Evolutionary conservation across 164 flowering plant species (phyloP), one percentile per base, ranked within the genome.

Genomic region (Amborella trichopoda): DNA sequence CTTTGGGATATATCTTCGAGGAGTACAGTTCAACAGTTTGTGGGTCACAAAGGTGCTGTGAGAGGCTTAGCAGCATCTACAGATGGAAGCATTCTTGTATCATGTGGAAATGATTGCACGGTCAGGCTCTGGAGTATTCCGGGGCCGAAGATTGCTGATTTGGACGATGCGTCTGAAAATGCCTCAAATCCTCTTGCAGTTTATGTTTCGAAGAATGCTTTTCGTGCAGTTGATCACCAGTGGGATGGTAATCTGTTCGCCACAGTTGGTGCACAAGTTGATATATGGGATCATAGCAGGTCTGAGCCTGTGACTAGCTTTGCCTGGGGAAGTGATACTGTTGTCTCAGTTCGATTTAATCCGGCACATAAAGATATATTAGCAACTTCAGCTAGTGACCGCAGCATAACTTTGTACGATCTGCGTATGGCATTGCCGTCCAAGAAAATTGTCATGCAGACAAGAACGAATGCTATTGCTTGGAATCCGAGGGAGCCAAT

Each of bases 401-500:
- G 96, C 23, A 77, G 88, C 63, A 87, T 91, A 55, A 63, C 70
- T 26, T 49, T 91, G 20, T 91, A 87, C 63, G 99, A 91, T 57
- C 56, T 91, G 44, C 94, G 96, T 8, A 60, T 69, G 73, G 68
- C 94, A 32, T 62, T 88, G 30, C 82, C 94, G 34, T 68, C 72
- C 38, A 76, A 78, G 64, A 82, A 74, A 64, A 32, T 87, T 46
- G 70, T 87, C 36, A 91, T 91, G 99, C 94, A 91, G 99, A 91
- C 91, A 40, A 84, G 67, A 65, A 77, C 86, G 3, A 91, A 91
- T 71, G 71, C 99, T 34, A 77, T 91, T 51, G 55, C 84, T 37
- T 91, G 99, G 99, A 91, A 91, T 55, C 99, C 96, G 6, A 78
- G 66, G 90, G 99, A 91, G 70, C 99, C 99, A 14, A 82, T 91